A percentile compares a stretch with the other conserved stretches of the same genome.
Conservation (phyloP, 2,329 filamentous ascomycete species). For the Neonectria ditissima region DNA sequence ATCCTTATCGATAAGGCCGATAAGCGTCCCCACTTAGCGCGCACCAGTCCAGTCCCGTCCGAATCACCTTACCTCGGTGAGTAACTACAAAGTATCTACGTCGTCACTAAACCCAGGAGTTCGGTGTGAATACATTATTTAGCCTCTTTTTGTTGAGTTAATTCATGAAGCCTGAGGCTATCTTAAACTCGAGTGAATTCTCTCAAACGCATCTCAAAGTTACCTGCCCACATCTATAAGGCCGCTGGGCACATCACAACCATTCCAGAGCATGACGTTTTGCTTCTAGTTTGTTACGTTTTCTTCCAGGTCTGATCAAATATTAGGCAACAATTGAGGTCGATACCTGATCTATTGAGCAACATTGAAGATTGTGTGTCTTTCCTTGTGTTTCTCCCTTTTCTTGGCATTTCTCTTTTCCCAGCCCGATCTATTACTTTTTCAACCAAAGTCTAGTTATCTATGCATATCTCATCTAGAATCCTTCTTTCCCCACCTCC, state of each 20-base stretch:
- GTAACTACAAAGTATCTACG: no score
- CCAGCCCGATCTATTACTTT: background rate
- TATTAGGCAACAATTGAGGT: background rate
- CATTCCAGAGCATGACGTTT: background rate
- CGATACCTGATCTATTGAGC: background rate
- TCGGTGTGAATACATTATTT: no score
- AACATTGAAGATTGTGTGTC: no score
- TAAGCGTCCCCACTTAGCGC: background rate
- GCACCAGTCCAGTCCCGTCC: background rate
- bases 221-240: no score
- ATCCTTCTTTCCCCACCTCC: constrained; percentile 53
- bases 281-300: background rate
- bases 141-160: no score
- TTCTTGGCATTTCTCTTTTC: background rate
- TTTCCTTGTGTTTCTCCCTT: background rate
- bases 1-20: constrained; percentile 36
- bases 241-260: background rate
- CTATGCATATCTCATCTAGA: background rate
- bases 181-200: no score
- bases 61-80: no score
- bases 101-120: background rate
- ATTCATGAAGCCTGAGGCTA: no score
- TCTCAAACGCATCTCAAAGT: no score
- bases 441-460: background rate
- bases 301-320: constrained; percentile 7